Conservation (phyloP, 129 eudicot species). For the Erigeron canadensis region DNA sequence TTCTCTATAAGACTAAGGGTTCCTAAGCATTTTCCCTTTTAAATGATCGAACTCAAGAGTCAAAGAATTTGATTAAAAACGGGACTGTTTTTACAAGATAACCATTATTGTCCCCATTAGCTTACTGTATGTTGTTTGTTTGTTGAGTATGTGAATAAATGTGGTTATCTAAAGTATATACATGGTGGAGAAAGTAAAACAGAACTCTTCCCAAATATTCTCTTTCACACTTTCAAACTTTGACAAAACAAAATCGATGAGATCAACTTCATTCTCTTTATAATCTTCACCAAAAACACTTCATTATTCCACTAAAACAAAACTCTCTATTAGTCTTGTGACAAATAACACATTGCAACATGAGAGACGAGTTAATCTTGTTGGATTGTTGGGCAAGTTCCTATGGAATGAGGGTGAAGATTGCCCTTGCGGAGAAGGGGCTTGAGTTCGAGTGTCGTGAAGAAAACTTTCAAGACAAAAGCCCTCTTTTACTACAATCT, state of each 20-base stretch:
- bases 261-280: constrained; percentile 15
- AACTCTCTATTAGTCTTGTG: not conserved
- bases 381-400: constrained; percentile 37
- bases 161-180: not conserved
- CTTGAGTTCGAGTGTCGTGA: constrained; percentile 28
- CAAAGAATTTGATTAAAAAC: too few species aligned
- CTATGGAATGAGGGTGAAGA: constrained; percentile 38
- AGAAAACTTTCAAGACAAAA: constrained; percentile 34
- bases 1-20: too few species aligned
- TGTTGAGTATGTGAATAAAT: too few species aligned
- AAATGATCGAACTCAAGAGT: too few species aligned
- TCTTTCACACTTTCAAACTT: constrained; percentile 25
- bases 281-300: constrained; percentile 10
- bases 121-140: too few species aligned
- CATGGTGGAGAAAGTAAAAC: constrained; percentile 15
- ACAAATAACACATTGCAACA: not conserved
- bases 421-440: constrained; percentile 36
- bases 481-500: constrained; percentile 29
- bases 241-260: constrained; percentile 28
- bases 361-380: constrained; percentile 27
- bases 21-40: too few species aligned
- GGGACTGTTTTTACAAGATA: too few species aligned
- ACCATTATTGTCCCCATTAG: too few species aligned
- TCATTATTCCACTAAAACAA: not conserved
- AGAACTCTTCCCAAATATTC: constrained; percentile 12